phyloP scores from a whole-genome alignment of 305 asterid species.

The Fraxinus platypoda region DNA sequence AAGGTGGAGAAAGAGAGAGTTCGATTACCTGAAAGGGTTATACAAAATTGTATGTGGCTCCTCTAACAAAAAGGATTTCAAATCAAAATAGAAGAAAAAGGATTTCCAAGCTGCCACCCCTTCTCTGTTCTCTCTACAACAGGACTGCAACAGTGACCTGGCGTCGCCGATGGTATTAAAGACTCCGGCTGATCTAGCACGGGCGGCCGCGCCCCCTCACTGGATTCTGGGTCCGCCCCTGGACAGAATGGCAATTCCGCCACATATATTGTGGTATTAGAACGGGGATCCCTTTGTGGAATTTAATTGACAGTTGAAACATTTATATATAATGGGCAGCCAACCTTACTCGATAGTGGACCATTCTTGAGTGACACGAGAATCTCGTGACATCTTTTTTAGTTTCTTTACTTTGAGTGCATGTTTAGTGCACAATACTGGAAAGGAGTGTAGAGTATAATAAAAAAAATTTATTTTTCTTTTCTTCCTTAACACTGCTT shows the following conservation, averaged over 20 bases:
- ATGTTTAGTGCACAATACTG: background rate
- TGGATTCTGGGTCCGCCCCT: too few species aligned
- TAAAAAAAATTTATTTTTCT: background rate
- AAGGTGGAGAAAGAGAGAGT: background rate
- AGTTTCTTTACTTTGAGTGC: background rate
- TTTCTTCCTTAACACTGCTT: background rate
- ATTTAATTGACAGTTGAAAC: background rate
- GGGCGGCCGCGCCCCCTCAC: too few species aligned
- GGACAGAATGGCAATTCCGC: background rate
- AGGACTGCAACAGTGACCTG: too few species aligned
- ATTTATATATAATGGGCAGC: background rate
- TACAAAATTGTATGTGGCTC: conserved; percentile 37
- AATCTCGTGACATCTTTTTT: background rate
- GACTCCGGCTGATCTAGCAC: too few species aligned
- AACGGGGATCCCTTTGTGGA: background rate
- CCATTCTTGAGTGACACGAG: background rate
- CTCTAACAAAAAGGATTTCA: conserved; percentile 2
- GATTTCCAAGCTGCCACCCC: too few species aligned
- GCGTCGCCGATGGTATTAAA: too few species aligned
- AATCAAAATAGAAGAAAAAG: too few species aligned
- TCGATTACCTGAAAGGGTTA: conserved; percentile 49
- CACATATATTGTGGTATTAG: conserved; percentile 6
- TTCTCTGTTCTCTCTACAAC: too few species aligned
- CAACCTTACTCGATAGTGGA: background rate
- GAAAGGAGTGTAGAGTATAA: background rate